Percentiles rank a stretch among this genome's conserved stretches.
Evolutionary conservation across 331 rosid species (phyloP).

Genomic region (Arachis monticola): DNA sequence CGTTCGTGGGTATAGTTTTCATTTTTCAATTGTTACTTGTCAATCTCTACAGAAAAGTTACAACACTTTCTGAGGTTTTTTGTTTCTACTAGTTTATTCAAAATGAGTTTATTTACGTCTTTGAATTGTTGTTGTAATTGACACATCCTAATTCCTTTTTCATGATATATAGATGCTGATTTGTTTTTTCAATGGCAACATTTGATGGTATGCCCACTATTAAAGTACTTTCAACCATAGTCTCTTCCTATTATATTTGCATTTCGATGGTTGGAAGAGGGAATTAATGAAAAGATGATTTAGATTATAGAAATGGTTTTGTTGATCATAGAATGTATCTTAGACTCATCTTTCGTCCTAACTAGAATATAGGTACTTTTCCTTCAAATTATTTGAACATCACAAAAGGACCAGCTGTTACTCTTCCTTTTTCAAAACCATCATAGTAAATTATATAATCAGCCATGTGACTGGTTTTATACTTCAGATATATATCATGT

Average conservation of each 20-base stretch:
- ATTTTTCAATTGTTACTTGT: not conserved
- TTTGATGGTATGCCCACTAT: constrained; percentile 17
- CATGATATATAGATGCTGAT: not conserved
- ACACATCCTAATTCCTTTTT: too few species aligned
- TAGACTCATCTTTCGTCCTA: constrained; percentile 9
- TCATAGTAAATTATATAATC: constrained; percentile 15
- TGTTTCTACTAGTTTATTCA: too few species aligned
- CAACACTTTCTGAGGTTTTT: too few species aligned
- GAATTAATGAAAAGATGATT: constrained; percentile 5
- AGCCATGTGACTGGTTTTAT: constrained; percentile 9
- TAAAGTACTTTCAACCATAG: not conserved
- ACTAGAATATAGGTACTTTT: constrained; percentile 1
- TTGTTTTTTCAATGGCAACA: constrained; percentile 8
- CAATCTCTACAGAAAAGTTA: too few species aligned
- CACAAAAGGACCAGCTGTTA: constrained; percentile 16
- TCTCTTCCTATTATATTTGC: not conserved
- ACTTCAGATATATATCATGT: constrained; percentile 78
- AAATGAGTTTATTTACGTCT: too few species aligned
- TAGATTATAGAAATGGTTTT: not conserved
- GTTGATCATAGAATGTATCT: not conserved
- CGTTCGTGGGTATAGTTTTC: constrained; percentile 77
- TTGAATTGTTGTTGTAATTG: too few species aligned
- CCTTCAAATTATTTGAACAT: constrained; percentile 32
- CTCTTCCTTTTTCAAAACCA: constrained; percentile 25
- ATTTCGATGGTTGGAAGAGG: constrained; percentile 22